Base-by-base conservation (phyloP, 2,329 filamentous ascomycete genomes). In the Xylariaceae sp. region DNA sequence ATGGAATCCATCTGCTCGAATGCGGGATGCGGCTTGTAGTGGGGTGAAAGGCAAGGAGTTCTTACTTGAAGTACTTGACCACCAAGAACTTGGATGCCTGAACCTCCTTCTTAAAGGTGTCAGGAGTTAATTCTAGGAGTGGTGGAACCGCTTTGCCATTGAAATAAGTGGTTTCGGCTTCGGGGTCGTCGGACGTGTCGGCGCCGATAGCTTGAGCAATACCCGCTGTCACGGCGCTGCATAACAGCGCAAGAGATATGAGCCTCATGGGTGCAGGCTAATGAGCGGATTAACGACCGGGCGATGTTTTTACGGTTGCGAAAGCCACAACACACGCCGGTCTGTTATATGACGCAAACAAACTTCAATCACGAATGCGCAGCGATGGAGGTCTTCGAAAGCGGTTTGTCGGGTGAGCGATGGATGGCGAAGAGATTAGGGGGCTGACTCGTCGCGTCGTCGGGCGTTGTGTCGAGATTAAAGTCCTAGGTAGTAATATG, bases 31-130 rank as follows among this genome's bases (percentile, higher is more conserved):
- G 15, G 40, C 40, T 18, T 29, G 6, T 10, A 22, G 16, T 7
- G 4, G 47, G 19, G 32, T 13, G 30, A 34, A 42, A 19, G 36
- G 8, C 6, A 37, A 40, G 36, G 44, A 15, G 10, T 29, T 43
- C 67, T 39, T 73, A 87, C 86, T 85, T 89, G 71, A 81, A 88
- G 63, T 86, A 85, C 69, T 87, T 84, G 45, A 84, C 73, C 58
- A 83, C 63, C 55, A 81, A 60, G 64, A 76, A 81, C 66, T 80
- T 80, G 30, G 74, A 71, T 51, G 73, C 74, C 58, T 79, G 80
- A 43, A 80, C 70, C 59, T 82, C 78, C 34, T 78, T 73, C 5
- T 83, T 78, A 60, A 85, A 80, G 60, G 75, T 84, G 41, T 76
- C 70, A 26, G 78, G 77, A 2, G 77, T 80, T 57, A 90, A 67